A percentile compares a stretch with the other conserved stretches of the same genome.
phyloP scores from a whole-genome alignment of 2,329 filamentous ascomycete genomes.

The Microsporum ferrugineum region DNA sequence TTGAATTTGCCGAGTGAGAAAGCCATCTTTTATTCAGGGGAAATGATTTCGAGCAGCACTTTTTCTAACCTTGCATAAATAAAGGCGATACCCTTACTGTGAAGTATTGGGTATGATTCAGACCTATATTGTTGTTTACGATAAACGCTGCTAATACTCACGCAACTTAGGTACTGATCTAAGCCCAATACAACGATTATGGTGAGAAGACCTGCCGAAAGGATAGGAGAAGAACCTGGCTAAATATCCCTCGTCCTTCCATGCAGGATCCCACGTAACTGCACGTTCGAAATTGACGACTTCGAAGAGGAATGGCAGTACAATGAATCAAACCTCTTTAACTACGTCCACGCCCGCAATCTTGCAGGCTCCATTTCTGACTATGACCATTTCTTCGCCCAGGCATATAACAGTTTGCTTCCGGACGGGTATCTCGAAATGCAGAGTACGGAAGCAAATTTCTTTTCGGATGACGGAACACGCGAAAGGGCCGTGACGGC shows the following conservation, averaged over 20 bases:
- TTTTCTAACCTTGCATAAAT: background rate
- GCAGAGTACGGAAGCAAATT: conserved; percentile 24
- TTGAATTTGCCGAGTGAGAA: conserved; percentile 14
- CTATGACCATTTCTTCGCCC: conserved; percentile 23
- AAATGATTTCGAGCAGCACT: background rate
- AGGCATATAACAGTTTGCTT: conserved; percentile 24
- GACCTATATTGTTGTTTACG: background rate
- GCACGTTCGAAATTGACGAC: conserved; percentile 22
- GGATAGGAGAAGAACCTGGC: background rate
- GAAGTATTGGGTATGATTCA: conserved; percentile 10
- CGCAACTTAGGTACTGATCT: conserved; percentile 9
- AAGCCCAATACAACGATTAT: conserved; percentile 12
- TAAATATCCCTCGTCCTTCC: background rate
- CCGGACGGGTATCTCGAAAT: conserved; percentile 30
- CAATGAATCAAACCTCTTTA: conserved; percentile 3
- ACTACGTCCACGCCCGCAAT: conserved; percentile 12
- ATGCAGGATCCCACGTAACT: conserved; percentile 20
- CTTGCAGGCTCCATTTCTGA: conserved; percentile 16
- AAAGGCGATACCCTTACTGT: conserved; percentile 8
- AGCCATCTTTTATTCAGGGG: no score
- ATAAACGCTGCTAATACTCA: background rate
- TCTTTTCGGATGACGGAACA: conserved; percentile 26
- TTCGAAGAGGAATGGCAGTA: conserved; percentile 21
- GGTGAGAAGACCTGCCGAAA: conserved; percentile 1
- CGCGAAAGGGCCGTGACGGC: conserved; percentile 18